A percentile compares a stretch with the other conserved stretches of the same genome.
These are phyloP conservation scores for Cordyceps tenuipes DNA, from an alignment of 2,329 filamentous ascomycete species.

Conservation along the genomic window DNA sequence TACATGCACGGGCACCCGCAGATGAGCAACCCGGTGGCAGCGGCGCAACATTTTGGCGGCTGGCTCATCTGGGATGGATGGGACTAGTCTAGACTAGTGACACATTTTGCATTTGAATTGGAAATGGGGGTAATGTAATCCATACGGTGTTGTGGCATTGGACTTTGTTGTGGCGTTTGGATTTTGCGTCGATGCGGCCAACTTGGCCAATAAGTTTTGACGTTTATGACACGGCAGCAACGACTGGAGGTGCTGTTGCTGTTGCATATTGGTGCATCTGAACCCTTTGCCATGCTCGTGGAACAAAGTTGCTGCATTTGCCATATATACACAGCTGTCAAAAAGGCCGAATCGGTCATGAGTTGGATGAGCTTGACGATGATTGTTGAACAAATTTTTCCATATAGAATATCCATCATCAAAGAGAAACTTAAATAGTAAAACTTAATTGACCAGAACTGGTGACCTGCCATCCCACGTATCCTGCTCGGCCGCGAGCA, in stretches of 20 bases:
- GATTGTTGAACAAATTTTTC: neutral
- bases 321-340: neutral
- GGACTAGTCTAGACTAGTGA: conserved; percentile 20
- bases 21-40: conserved; percentile 21
- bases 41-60: conserved; percentile 23
- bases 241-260: no score
- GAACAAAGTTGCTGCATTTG: neutral
- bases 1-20: conserved; percentile 21
- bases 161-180: neutral
- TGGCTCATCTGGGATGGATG: conserved; percentile 35
- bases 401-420: neutral
- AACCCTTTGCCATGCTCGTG: neutral
- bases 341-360: neutral
- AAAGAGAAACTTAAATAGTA: neutral
- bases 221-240: no score
- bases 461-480: conserved; percentile 36
- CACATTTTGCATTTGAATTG: neutral
- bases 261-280: neutral
- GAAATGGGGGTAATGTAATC: neutral
- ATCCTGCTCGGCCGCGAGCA: conserved; percentile 32
- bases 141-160: neutral
- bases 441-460: conserved; percentile 34
- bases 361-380: neutral
- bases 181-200: neutral
- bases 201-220: no score